Percentiles rank a stretch among this genome's conserved stretches.
phyloP scores from a whole-genome alignment of 108 stramenopile species.

The Nitzschia palea region DNA sequence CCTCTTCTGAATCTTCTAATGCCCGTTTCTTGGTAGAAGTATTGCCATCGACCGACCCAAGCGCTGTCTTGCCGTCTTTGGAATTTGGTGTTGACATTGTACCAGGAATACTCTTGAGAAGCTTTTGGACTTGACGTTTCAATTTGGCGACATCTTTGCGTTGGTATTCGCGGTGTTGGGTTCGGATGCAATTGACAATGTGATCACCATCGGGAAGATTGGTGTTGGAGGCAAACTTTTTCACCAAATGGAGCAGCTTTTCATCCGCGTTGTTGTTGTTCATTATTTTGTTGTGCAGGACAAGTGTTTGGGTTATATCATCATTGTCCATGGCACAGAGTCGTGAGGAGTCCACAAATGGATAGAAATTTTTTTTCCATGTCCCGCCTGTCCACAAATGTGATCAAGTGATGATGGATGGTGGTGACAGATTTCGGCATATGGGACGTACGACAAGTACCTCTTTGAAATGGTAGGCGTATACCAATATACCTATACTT shows the following conservation, averaged over 20 bases:
- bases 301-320: too few species aligned
- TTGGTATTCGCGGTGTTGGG: conserved; percentile 71
- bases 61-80: conserved; percentile 2
- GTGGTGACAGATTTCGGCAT: too few species aligned
- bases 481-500: too few species aligned
- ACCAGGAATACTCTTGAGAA: conserved; percentile 17
- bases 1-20: not conserved
- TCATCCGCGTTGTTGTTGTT: conserved; percentile 26
- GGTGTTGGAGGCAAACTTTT: conserved; percentile 28
- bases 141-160: conserved; percentile 56
- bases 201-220: conserved; percentile 31
- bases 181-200: conserved; percentile 31
- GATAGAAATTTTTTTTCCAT: too few species aligned
- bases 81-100: too few species aligned
- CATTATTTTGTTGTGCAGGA: not conserved
- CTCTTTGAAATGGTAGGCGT: too few species aligned
- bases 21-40: conserved; percentile 27
- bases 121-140: conserved; percentile 47
- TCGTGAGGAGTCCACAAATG: too few species aligned
- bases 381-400: too few species aligned
- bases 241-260: conserved; percentile 52
- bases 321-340: too few species aligned
- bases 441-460: too few species aligned
- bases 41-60: not conserved
- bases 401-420: too few species aligned